Evolutionary conservation across 495 filamentous ascomycete species (phyloP).

Genomic region (Delitschia confertaspora): DNA sequence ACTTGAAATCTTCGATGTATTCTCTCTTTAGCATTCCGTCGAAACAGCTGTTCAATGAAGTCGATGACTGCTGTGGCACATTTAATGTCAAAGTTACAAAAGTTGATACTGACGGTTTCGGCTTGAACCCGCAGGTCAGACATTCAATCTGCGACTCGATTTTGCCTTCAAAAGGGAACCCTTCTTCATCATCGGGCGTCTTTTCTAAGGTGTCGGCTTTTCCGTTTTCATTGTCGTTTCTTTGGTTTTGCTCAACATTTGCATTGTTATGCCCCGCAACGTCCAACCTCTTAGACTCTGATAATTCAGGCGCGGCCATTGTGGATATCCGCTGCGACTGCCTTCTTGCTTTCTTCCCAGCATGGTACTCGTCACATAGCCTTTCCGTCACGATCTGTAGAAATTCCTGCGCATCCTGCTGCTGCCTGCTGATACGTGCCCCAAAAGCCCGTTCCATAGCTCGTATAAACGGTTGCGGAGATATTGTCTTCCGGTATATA

Average conservation of each 20-base stretch:
- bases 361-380: constrained; percentile 87
- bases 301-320: constrained; percentile 5
- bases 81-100: constrained; percentile 91
- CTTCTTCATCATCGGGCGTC: constrained; percentile 44
- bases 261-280: constrained; percentile 14
- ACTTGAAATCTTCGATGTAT: constrained; percentile 92
- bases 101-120: constrained; percentile 67
- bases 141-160: constrained; percentile 92
- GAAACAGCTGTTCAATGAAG: constrained; percentile 66
- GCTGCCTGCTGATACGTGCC: constrained; percentile 80
- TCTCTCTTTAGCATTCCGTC: constrained; percentile 92
- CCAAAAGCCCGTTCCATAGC: constrained; percentile 78
- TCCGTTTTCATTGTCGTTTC: neutral
- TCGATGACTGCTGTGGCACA: constrained; percentile 68
- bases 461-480: constrained; percentile 67
- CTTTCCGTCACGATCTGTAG: constrained; percentile 87
- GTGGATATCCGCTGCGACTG: constrained; percentile 28
- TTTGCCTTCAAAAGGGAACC: constrained; percentile 78
- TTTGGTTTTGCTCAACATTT: neutral
- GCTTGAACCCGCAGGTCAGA: constrained; percentile 76
- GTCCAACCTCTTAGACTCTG: constrained; percentile 13
- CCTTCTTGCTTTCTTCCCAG: constrained; percentile 60
- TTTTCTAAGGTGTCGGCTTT: neutral
- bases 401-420: constrained; percentile 99
- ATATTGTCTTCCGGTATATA: constrained; percentile 89